Evolutionary conservation across 1,284 basidiomycete species (phyloP), one percentile per base, ranked within the genome.

Genomic region (Trametes versicolor): DNA sequence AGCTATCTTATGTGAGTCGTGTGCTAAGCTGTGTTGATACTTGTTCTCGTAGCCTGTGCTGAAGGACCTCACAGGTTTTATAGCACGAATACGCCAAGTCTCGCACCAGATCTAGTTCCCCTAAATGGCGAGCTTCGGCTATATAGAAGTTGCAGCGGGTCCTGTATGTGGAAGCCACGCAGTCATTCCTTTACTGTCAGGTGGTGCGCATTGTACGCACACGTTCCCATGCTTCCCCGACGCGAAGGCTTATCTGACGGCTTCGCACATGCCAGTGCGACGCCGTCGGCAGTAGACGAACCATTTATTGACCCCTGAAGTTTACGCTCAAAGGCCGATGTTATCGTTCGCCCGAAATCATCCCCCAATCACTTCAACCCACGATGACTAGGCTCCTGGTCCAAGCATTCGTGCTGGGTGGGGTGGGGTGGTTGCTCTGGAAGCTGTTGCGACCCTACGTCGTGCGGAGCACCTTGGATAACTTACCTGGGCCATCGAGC

Each of bases 401-500:
- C 3, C 52, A 55, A 32, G 61, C 43, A 4, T 39, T 45, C 1
- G 17, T 69, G 9, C 12, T 65, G 4, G 55, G 53, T 51, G 58
- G 58, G 0, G 39, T 29, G 4, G 41, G 15, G 5, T 69, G 68
- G 68, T 5, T 58, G 21, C 25, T 65, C 4, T 69, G 65, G 68
- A 63, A 53, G 63, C 0, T 65, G 19, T 2, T 65, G 6, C 65
- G 63, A 17, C 52, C 25, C 23, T 59, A 51, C 3, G 25, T 65
- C 9, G 47, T 53, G 23, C 60, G 60, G 25, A 61, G 48, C 29
- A 45, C 60, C 8, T 34, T 69, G 23, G 65, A 67, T 37, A 65
- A 67, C 41, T 43, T 69, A 0, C 65, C 65, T 0, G 68, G 68
- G 2, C 68, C 68, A n/a, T 51, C 60, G 2, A 65, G 55, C 34